These are phyloP conservation scores for Lophiostoma macrostomum DNA, from an alignment of 495 filamentous ascomycete genomes.

Conservation along the genomic window DNA sequence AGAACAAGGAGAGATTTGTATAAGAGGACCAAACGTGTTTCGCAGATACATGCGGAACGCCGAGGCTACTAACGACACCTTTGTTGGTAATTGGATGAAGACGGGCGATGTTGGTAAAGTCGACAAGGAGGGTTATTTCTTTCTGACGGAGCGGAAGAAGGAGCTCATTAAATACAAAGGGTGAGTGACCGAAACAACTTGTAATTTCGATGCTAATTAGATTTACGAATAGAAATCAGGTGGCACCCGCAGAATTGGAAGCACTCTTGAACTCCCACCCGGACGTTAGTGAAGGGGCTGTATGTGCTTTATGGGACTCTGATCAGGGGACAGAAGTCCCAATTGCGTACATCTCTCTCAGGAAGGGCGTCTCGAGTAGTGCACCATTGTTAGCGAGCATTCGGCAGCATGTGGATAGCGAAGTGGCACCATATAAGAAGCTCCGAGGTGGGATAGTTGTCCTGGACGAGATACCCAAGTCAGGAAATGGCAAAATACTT, in stretches of 20 bases:
- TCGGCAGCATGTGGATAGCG: constrained; percentile 1
- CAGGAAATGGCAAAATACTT: constrained; percentile 10
- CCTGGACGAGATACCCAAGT: constrained; percentile 8
- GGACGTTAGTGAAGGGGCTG: constrained; percentile 43
- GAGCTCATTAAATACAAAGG: constrained; percentile 46
- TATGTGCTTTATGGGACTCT: constrained; percentile 32
- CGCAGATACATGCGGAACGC: constrained; percentile 15
- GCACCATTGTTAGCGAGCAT: not conserved
- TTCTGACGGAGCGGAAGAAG: constrained; percentile 42
- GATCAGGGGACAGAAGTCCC: constrained; percentile 17
- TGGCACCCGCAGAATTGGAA: constrained; percentile 49
- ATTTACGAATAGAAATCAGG: constrained; percentile 34
- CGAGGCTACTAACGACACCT: constrained; percentile 10
- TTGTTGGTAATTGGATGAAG: constrained; percentile 18
- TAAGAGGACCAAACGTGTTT: constrained; percentile 8
- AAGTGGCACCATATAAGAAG: constrained; percentile 19
- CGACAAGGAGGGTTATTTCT: constrained; percentile 38
- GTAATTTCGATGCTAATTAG: not conserved
- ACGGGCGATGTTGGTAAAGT: constrained; percentile 38
- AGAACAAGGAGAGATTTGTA: constrained; percentile 18
- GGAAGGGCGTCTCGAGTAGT: not conserved
- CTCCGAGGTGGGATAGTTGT: constrained; percentile 14
- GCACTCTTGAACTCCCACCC: constrained; percentile 40
- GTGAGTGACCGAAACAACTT: not conserved
- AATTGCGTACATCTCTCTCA: constrained; percentile 11